Evolutionary conservation across 192 early-diverging fungal genomes (phyloP).

Genomic region (Coemansia sp.): DNA sequence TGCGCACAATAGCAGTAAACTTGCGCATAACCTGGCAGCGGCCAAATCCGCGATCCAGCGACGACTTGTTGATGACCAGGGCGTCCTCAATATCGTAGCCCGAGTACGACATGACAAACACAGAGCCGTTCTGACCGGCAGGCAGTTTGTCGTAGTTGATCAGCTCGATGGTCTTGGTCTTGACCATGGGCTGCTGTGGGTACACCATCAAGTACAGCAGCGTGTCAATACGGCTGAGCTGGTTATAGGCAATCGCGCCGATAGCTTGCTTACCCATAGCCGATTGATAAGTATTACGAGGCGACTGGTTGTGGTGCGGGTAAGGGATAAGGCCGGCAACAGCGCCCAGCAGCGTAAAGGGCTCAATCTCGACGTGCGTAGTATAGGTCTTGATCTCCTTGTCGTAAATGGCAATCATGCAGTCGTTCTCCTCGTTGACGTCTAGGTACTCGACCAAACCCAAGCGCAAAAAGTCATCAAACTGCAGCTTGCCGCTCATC

Average conservation of each 20-base stretch:
- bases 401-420: slow-evolving; percentile 96
- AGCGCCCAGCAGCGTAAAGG: slow-evolving; percentile 98
- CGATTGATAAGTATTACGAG: slow-evolving; percentile 99
- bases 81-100: slow-evolving; percentile 99
- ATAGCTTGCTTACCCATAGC: slow-evolving; percentile 99
- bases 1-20: slow-evolving; percentile 94
- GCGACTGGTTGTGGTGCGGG: slow-evolving; percentile 99
- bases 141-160: slow-evolving; percentile 95
- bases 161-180: slow-evolving; percentile 93
- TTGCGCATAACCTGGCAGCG: slow-evolving; percentile 93
- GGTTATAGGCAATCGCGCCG: slow-evolving; percentile 97
- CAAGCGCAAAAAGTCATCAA: slow-evolving; percentile 73
- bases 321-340: slow-evolving; percentile 99
- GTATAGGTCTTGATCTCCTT: slow-evolving; percentile 79
- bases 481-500: slow-evolving; percentile 55
- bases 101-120: slow-evolving; percentile 96
- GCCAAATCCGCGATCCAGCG: slow-evolving; percentile 98
- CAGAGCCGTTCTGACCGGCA: slow-evolving; percentile 97
- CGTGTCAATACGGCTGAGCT: slow-evolving; percentile 95
- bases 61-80: slow-evolving; percentile 98
- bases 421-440: slow-evolving; percentile 97
- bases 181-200: slow-evolving; percentile 97
- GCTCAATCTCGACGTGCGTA: slow-evolving; percentile 99
- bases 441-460: slow-evolving; percentile 96
- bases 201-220: slow-evolving; percentile 98